Evolutionary conservation across 163 green algal species (phyloP), one percentile per base, ranked within the genome.

Genomic region (Scenedesmus sp.): DNA sequence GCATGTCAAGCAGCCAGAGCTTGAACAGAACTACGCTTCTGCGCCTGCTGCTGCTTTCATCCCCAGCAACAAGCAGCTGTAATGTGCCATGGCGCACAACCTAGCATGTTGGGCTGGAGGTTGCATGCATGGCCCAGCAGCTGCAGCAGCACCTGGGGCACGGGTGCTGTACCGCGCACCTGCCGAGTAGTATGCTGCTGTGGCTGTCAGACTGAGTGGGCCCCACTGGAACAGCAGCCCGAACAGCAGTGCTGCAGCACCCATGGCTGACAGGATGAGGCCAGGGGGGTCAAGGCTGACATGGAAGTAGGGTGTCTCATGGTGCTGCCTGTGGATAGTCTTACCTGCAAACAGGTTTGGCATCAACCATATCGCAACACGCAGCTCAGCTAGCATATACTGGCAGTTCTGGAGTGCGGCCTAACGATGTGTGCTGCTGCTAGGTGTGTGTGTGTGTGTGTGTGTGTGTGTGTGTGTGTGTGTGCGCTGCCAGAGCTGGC

Each of bases 191-290:
- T 93, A 93, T 13, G 81, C 53, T 37, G 51, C 68, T 33, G 86
- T 90, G 13, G 91, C 86, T 70, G 91, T 93, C 15, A 68, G 26
- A 5, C 43, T 59, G 24, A 91, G 85, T 33, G 85, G 85, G 0
- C n/a, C 46, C 40, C 33, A 42, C 20, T 26, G 20, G 79, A 87
- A 85, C 33, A 89, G 37, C 56, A 70, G 44, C 43, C 40, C 35
- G 35, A 91, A 65, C 24, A 88, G 56, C 42, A 40, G 56, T 26
- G 83, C 91, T 42, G 91, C 76, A 5, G 73, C 4, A 6, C 26
- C 43, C 91, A 93, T 92, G 73, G 92, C 89, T 33, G 30, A 43
- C 15, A 42, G 12, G 24, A 93, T 84, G 30, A 93, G 89, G 12
- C 56, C 42, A 59, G 91, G 91, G 2, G 56, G 84, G 76, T 93